Conservation (phyloP, 495 filamentous ascomycete genomes). For the Penicillium robsamsonii region DNA sequence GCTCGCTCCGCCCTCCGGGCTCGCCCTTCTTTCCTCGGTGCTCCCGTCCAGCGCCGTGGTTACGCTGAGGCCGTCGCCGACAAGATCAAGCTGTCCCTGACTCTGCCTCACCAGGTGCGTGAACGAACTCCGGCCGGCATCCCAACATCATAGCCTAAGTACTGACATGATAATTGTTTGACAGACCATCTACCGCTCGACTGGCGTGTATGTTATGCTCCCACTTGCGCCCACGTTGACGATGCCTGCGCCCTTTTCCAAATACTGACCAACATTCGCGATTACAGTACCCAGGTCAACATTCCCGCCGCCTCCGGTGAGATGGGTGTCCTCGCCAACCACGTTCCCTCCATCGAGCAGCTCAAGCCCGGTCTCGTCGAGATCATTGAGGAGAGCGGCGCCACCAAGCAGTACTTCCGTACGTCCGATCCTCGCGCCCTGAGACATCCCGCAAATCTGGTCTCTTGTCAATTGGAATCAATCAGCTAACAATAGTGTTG, state of each 20-base stretch:
- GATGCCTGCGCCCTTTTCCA: constrained; percentile 12
- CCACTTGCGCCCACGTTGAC: constrained; percentile 14
- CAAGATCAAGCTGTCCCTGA: constrained; percentile 96
- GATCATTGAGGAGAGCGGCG: constrained; percentile 86
- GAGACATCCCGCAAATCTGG: constrained; percentile 5
- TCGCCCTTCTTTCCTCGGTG: constrained; percentile 65
- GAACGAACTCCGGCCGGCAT: constrained; percentile 15
- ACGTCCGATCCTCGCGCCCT: constrained; percentile 46
- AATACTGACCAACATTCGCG: constrained; percentile 40
- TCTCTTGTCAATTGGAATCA: constrained; percentile 1
- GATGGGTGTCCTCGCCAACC: constrained; percentile 98
- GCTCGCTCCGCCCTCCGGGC: constrained; percentile 81
- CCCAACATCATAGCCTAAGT: constrained; percentile 7
- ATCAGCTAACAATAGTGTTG: constrained; percentile 24
- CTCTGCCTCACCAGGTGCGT: constrained; percentile 96
- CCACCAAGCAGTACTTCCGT: constrained; percentile 99
- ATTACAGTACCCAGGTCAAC: constrained; percentile 90
- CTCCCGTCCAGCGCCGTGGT: constrained; percentile 73
- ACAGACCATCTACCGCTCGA: constrained; percentile 72
- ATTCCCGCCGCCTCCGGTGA: constrained; percentile 96
- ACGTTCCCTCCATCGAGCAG: constrained; percentile 99
- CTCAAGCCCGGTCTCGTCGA: constrained; percentile 94
- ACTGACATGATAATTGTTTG: constrained; percentile 25
- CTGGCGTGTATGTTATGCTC: constrained; percentile 60
- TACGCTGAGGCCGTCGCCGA: constrained; percentile 94